These are phyloP conservation scores for Xylariomycetidae sp. DNA, from an alignment of 2,329 filamentous ascomycete genomes.

Conservation along the genomic window DNA sequence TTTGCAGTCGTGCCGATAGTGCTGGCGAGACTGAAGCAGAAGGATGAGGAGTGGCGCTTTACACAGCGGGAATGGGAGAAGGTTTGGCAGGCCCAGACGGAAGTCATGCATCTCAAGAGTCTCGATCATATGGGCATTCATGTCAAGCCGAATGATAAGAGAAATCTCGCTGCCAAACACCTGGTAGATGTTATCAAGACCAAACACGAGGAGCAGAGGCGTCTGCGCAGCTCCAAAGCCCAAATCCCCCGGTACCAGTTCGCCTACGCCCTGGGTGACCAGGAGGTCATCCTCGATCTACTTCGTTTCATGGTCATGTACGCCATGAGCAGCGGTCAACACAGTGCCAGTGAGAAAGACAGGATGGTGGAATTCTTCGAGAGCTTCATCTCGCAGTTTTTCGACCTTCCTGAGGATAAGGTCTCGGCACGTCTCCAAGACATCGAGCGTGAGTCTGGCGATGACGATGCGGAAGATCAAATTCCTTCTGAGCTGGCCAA, in stretches of 20 bases:
- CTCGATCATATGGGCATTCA: conserved; percentile 94
- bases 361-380: conserved; percentile 72
- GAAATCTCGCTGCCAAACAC: conserved; percentile 83
- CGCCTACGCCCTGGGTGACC: conserved; percentile 67
- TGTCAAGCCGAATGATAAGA: conserved; percentile 85
- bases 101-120: conserved; percentile 91
- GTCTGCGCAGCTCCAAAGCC: conserved; percentile 59
- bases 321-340: conserved; percentile 63
- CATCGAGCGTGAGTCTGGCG: conserved; percentile 65
- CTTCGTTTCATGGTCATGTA: conserved; percentile 61
- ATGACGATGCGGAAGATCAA: conserved; percentile 73
- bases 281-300: conserved; percentile 60
- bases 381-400: conserved; percentile 71
- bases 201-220: conserved; percentile 85
- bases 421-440: conserved; percentile 64
- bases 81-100: conserved; percentile 94
- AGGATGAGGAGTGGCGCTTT: conserved; percentile 96
- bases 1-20: conserved; percentile 86
- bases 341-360: conserved; percentile 68
- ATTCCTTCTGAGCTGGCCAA: conserved; percentile 68
- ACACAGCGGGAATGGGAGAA: conserved; percentile 98
- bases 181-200: conserved; percentile 87
- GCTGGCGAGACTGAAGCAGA: conserved; percentile 85
- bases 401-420: conserved; percentile 66
- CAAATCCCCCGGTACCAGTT: conserved; percentile 68